Base-by-base conservation (phyloP, 805 yeast species). In the Candida nanaspora region DNA sequence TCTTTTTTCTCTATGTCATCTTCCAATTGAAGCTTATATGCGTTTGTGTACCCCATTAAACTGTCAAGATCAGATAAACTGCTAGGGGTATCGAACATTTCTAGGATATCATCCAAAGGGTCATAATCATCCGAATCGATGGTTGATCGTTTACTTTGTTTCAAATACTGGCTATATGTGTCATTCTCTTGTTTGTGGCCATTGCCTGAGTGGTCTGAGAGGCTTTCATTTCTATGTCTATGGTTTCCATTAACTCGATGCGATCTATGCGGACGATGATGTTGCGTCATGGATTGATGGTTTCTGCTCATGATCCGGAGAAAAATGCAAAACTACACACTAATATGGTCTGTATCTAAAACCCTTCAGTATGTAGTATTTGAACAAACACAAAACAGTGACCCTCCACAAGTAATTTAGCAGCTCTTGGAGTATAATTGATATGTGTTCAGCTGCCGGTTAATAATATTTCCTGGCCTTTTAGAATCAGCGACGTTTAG, bases 61-160 rank as follows among this genome's bases (percentile, higher is more conserved):
- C 64, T 60, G 16, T 78, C 78, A 20, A 86, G 58, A 16, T 73
- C 74, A 0, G 61, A 57, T 34, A 83, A 59, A 6, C 75, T 60
- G 1, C 70, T 68, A 3, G 83, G 77, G 3, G 70, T 61, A 4
- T 70, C 60, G 37, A 85, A 70, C 36, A 83, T 55, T 20, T 63
- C 60, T 29, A 66, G 62, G 15, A 84, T 62, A 51, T 80, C 84
- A 3, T 53, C 59, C 37, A 67, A 52, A 0, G 86, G 84, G 46
- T 76, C 73, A 49, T 80, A 81, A 27, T 65, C 63, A 3, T 51
- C 42, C 0, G 68, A 57, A 22, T 63, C 68, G 30, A 70, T 51
- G 28, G 40, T 44, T 34, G 45, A 47, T 15, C 22, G 7, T n/a
- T 19, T 16, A 11, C 22, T 31, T 6, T 31, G 22, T n/a, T n/a